Evolutionary conservation across 1,284 basidiomycete genomes (phyloP), one percentile per base, ranked within the genome.

Genomic region (Exobasidium cylindrosporum): DNA sequence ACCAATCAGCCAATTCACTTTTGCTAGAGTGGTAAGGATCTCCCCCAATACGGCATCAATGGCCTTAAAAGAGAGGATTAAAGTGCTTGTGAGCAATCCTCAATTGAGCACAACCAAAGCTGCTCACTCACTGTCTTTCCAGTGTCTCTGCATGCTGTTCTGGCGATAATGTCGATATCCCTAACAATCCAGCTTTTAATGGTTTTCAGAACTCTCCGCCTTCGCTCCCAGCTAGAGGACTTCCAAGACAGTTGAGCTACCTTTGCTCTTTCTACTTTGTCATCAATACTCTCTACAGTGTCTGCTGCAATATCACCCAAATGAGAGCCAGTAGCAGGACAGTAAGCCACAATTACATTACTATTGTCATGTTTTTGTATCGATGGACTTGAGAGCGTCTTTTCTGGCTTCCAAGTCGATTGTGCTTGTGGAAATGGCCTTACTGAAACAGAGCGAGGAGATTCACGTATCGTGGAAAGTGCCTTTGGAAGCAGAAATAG

Each of bases 121-220:
- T 13, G 28, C 7, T 40, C 35, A 85, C 89, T 79, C 73, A 92
- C 92, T 32, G 95, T 97, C 84, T 97, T 98, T 62, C 95, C 95
- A 0, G 92, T 93, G 81, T 98, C 95, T 40, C 94, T 84, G 75
- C 90, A 92, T 35, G 92, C 92, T n/a, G 96, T 89, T 52, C 87
- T 84, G 5, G 91, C 91, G 72, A 93, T 91, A 23, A 82, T 82
- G 62, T 94, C 89, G 82, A 92, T 87, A 71, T 95, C 91, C 68
- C 88, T 86, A 29, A 95, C 86, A 13, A 95, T 84, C 94, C 95
- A 98, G 66, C 89, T 88, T 70, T 91, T 85, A 70, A 98, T 80
- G 70, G 89, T 94, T 35, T 90, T 84, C 70, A 97, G 83, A 44
- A 97, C 87, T 66, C 87, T 86, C 73, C 89, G 83, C 26, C 95